Percentiles rank a stretch among this genome's conserved stretches.
Evolutionary conservation across 1,284 basidiomycete genomes (phyloP).

Genomic region (Sanghuangporus weigelae): DNA sequence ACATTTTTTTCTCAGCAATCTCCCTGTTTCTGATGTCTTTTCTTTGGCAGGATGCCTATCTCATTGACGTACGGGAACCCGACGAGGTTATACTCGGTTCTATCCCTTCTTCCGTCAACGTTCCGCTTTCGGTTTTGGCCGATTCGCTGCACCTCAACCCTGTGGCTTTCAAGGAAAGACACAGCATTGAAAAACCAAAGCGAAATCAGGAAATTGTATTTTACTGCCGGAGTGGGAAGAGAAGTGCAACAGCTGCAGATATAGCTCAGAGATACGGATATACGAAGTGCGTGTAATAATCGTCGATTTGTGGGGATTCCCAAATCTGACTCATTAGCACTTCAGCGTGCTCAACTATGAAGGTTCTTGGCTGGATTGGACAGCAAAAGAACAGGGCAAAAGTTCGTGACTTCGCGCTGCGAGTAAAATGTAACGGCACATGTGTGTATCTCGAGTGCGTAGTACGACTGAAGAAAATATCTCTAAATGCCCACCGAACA

Average conservation of each 20-base stretch:
- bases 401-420: slow-evolving; percentile 1
- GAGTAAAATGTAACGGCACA: not conserved
- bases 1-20: not conserved
- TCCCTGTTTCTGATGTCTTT: slow-evolving; percentile 3
- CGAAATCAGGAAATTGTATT: slow-evolving; percentile 81
- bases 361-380: slow-evolving; percentile 94
- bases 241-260: slow-evolving; percentile 81
- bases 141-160: slow-evolving; percentile 62
- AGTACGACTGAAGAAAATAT: too few relatives aligned
- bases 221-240: slow-evolving; percentile 90
- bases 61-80: slow-evolving; percentile 92
- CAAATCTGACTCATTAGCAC: not conserved
- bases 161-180: slow-evolving; percentile 60
- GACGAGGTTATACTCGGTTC: slow-evolving; percentile 92
- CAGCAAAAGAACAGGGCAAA: slow-evolving; percentile 46
- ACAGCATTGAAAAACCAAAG: slow-evolving; percentile 83
- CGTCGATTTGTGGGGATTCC: not conserved
- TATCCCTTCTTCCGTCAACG: slow-evolving; percentile 92
- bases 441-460: not conserved
- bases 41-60: slow-evolving; percentile 59
- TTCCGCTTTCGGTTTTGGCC: slow-evolving; percentile 81
- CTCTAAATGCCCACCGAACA: too few relatives aligned
- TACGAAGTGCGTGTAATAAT: slow-evolving; percentile 54
- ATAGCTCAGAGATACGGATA: slow-evolving; percentile 83
- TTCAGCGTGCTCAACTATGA: slow-evolving; percentile 80